These are phyloP conservation scores for Ascodesmis nigricans DNA, from an alignment of 495 filamentous ascomycete species.

Conservation along the genomic window DNA sequence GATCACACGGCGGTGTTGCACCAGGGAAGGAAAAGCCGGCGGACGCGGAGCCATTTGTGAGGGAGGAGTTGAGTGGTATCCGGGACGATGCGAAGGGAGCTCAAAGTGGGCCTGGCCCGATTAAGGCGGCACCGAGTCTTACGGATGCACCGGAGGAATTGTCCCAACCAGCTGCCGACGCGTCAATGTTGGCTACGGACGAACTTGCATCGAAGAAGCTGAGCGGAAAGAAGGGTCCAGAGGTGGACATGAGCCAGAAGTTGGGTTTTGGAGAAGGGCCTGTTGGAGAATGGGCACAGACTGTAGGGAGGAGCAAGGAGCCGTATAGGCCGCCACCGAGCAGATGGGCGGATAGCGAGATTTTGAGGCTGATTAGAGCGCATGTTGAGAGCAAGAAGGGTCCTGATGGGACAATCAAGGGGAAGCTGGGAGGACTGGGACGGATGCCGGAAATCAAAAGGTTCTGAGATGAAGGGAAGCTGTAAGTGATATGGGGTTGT, in stretches of 20 bases:
- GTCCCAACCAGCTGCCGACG: neutral
- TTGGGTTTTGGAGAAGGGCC: constrained; percentile 7
- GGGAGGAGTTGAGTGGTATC: neutral
- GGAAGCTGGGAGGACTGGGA: constrained; percentile 7
- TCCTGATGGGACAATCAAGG: constrained; percentile 7
- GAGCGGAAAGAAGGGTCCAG: too few species aligned
- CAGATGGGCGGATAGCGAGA: constrained; percentile 64
- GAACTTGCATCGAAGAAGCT: too few species aligned
- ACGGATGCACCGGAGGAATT: neutral
- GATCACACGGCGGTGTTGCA: constrained; percentile 11
- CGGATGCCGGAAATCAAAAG: constrained; percentile 18
- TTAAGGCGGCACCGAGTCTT: neutral
- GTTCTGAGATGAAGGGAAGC: too few species aligned
- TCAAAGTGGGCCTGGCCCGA: neutral
- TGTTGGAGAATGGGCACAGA: constrained; percentile 85
- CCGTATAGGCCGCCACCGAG: constrained; percentile 74
- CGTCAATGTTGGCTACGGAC: too few species aligned
- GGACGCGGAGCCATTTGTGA: constrained; percentile 17
- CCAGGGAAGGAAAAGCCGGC: constrained; percentile 14
- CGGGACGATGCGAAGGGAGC: neutral
- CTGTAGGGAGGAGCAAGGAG: constrained; percentile 78
- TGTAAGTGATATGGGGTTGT: too few species aligned
- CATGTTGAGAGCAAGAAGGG: constrained; percentile 39
- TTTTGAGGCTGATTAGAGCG: constrained; percentile 48
- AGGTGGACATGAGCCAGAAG: too few species aligned